A percentile compares a stretch with the other conserved stretches of the same genome.
These are phyloP conservation scores for Fusarium goolgardi DNA, from an alignment of 2,329 filamentous ascomycete species.

Conservation along the genomic window DNA sequence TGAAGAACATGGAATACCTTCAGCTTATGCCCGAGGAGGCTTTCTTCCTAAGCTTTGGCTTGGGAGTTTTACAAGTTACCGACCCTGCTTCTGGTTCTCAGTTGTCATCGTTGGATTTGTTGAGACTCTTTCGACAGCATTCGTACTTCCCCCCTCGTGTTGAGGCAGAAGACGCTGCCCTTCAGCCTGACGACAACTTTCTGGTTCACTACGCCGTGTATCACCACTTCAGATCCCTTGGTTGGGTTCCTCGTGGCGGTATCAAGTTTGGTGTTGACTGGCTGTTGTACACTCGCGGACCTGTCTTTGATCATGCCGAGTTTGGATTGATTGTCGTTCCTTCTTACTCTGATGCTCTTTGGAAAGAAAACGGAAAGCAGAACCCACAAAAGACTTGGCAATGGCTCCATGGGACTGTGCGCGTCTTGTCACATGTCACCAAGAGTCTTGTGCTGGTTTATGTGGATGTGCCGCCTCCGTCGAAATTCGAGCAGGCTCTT, in stretches of 20 bases:
- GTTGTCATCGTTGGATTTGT: slow-evolving; percentile 67
- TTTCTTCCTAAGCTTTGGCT: slow-evolving; percentile 86
- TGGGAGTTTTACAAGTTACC: slow-evolving; percentile 77
- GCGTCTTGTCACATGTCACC: slow-evolving; percentile 87
- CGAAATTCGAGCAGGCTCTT: slow-evolving; percentile 57
- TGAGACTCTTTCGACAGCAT: slow-evolving; percentile 74
- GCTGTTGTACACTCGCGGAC: slow-evolving; percentile 91
- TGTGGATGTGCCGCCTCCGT: slow-evolving; percentile 85
- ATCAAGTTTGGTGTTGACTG: slow-evolving; percentile 97
- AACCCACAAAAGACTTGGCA: slow-evolving; percentile 72
- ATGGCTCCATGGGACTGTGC: slow-evolving; percentile 89
- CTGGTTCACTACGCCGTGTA: slow-evolving; percentile 89
- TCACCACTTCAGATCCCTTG: slow-evolving; percentile 94
- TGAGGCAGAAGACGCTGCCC: slow-evolving; percentile 51
- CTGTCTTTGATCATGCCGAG: slow-evolving; percentile 94
- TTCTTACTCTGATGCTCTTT: slow-evolving; percentile 80
- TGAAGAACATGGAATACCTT: slow-evolving; percentile 79
- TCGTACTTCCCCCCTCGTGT: slow-evolving; percentile 74
- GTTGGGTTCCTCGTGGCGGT: slow-evolving; percentile 92
- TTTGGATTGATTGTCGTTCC: slow-evolving; percentile 89
- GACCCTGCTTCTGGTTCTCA: slow-evolving; percentile 59
- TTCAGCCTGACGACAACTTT: slow-evolving; percentile 84
- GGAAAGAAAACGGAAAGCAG: slow-evolving; percentile 69
- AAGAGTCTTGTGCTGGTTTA: slow-evolving; percentile 93
- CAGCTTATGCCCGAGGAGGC: slow-evolving; percentile 91